These are phyloP conservation scores for Paraphoma sp. DNA, from an alignment of 2,329 filamentous ascomycete species.

Conservation along the genomic window DNA sequence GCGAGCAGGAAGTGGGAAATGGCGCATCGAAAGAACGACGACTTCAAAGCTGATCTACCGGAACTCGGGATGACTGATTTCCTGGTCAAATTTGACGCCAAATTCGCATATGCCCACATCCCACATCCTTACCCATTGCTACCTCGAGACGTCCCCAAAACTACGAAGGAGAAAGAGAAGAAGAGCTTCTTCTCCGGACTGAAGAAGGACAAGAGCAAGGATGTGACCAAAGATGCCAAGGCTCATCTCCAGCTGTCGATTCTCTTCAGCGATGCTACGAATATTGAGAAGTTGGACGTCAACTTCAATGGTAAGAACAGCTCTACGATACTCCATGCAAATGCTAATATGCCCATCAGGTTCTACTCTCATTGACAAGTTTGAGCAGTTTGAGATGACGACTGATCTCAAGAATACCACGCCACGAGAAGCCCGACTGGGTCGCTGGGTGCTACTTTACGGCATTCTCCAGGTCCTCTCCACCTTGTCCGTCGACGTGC, in stretches of 20 bases:
- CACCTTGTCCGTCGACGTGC: constrained; percentile 50
- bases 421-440: constrained; percentile 51
- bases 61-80: constrained; percentile 72
- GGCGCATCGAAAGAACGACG: constrained; percentile 45
- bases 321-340: not conserved
- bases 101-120: constrained; percentile 58
- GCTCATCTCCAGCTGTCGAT: constrained; percentile 49
- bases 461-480: constrained; percentile 51
- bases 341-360: constrained; percentile 27
- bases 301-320: constrained; percentile 40
- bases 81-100: constrained; percentile 69
- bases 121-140: constrained; percentile 71
- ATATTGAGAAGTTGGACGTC: constrained; percentile 47
- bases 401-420: constrained; percentile 40
- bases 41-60: constrained; percentile 51
- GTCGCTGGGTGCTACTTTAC: constrained; percentile 54
- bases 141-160: constrained; percentile 50
- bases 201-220: constrained; percentile 45
- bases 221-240: constrained; percentile 44
- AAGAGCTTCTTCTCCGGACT: constrained; percentile 43
- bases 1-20: constrained; percentile 71
- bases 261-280: constrained; percentile 50
- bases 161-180: constrained; percentile 36
- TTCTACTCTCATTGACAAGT: constrained; percentile 50
- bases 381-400: constrained; percentile 50